Evolutionary conservation across 768 basidiomycete species (phyloP), one percentile per base, ranked within the genome.

Genomic region (Cystoderma amianthinum): DNA sequence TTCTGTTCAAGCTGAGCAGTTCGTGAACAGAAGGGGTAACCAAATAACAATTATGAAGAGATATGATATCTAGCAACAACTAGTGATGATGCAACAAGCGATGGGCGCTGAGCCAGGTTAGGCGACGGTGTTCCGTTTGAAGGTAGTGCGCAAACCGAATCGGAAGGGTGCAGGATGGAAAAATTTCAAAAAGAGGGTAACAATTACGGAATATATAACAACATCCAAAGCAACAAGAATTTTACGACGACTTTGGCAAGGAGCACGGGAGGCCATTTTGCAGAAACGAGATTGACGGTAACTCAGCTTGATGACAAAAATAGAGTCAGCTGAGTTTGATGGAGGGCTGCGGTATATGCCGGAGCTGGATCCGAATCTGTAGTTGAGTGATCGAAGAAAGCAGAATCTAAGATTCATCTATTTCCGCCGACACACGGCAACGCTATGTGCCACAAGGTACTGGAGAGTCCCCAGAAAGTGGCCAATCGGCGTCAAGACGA

Each of bases 401-500:
- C n/a, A n/a, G n/a, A n/a, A n/a, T n/a, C n/a, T n/a, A n/a, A n/a
- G n/a, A n/a, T n/a, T n/a, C n/a, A n/a, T n/a, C n/a, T 30, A 30
- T 58, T 55, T 67, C 64, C 68, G 67, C 63, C 69, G 72, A 69
- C 58, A 61, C 63, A n/a, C n/a, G 66, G 63, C 60, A 62, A 52
- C 49, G 53, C 41, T 44, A 47, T 35, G 48, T 38, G 52, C 59
- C 69, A 72, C 62, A 65, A 64, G 67, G 64, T 56, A 39, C 42
- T 41, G 48, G 50, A 52, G 55, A 50, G 47, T 36, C 49, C 48
- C 36, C 44, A 39, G 46, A 45, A 51, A 49, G 45, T 42, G 48
- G 52, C 71, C 68, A 76, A 76, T 76, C 73, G 74, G 77, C 64
- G 56, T 48, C 44, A 48, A 51, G 48, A 60, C 57, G 48, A 57